Evolutionary conservation across 176 grass and related monocot genomes (phyloP), one percentile per base, ranked within the genome.

Genomic region (Oryza officinalis): DNA sequence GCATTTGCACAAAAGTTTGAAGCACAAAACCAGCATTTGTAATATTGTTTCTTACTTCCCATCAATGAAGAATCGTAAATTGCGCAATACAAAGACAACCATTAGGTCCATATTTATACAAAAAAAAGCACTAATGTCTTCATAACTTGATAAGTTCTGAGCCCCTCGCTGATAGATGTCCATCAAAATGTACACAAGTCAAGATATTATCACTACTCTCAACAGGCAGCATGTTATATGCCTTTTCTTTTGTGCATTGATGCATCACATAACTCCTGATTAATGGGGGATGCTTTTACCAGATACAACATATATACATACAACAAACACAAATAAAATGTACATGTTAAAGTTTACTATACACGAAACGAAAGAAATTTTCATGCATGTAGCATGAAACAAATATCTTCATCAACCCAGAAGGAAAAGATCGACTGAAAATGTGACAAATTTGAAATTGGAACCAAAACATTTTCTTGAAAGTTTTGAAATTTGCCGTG

Each of bases 61-160:
- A 4, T 57, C 52, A 57, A 57, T 57, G 20, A 57, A 57, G 52
- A 57, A 57, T n/a, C 17, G 14, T 57, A 57, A 22, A 22, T 22
- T 57, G 20, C 7, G 52, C 13, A 43, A 66, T 52, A 86, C 10
- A 44, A 44, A 66, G 4, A 18, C 15, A 7, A 15, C 10, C 27
- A 3, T 74, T 75, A 66, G 13, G 60, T 63, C 20, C 13, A 52
- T 4, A 80, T 30, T 26, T 72, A 71, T 82, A 61, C 32, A 84
- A 8, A 5, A 72, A 72, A 66, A 83, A 78, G 18, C 33, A 74
- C 8, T 57, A 2, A 8, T 69, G 28, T 65, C 43, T 74, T 74
- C 45, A 40, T 31, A 54, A 57, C 27, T 54, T 65, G 23, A 80
- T 69, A 59, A 86, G 2, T 49, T 80, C 67, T 47, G 40, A 33